These are phyloP conservation scores for Ceratocystis albifundus DNA, from an alignment of 2,329 filamentous ascomycete genomes.

Conservation along the genomic window DNA sequence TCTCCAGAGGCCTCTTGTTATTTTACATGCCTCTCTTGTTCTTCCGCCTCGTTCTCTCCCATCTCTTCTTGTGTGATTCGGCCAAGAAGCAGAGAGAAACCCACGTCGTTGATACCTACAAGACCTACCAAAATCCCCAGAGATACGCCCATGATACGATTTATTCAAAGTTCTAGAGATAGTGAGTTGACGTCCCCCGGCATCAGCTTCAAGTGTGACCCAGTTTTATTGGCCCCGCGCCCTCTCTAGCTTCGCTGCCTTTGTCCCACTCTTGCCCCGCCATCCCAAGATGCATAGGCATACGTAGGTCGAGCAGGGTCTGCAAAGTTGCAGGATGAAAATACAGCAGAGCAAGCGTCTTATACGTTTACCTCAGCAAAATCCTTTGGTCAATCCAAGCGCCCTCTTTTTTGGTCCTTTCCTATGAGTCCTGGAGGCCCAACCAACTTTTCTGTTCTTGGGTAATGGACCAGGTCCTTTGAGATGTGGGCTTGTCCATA, in stretches of 20 bases:
- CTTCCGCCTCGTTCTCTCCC: not conserved
- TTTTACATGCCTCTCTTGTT: constrained; percentile 1
- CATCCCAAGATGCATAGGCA: not conserved
- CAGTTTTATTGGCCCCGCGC: not conserved
- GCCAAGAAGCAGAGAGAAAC: constrained; percentile 3
- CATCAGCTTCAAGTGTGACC: not conserved
- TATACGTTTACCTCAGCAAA: constrained; percentile 1
- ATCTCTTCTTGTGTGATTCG: constrained; percentile 8
- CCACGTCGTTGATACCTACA: not conserved
- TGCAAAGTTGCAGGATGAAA: not conserved
- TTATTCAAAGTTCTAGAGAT: not conserved
- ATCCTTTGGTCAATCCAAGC: not conserved
- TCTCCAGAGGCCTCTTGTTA: not conserved
- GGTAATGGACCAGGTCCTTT: constrained; percentile 1
- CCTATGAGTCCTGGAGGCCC: not conserved
- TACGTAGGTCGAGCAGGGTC: not conserved
- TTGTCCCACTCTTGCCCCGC: not conserved
- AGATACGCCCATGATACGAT: not conserved
- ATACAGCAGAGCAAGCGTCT: not conserved
- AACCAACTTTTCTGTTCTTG: not conserved
- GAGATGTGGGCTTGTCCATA: constrained; percentile 15
- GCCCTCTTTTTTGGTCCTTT: not conserved
- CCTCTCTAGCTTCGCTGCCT: not conserved
- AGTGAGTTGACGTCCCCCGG: not conserved
- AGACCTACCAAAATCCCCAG: not conserved